Base-by-base conservation (phyloP, 768 basidiomycete genomes). In the Amanita thiersii region DNA sequence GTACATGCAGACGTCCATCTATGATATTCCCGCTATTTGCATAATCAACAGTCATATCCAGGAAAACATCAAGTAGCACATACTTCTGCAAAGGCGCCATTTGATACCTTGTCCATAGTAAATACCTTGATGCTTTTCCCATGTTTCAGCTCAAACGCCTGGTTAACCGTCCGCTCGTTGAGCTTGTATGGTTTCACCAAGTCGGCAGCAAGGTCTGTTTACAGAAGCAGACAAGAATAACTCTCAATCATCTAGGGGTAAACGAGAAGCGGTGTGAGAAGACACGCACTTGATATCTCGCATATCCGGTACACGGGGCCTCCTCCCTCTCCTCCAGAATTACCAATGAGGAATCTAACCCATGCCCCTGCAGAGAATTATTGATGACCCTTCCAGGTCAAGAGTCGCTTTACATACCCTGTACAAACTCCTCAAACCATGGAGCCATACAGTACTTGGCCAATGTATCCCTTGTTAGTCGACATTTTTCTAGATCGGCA, bases 81-180 rank as follows among this genome's bases (percentile, higher is more conserved):
- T 36, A 92, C 93, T 47, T 67, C 59, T 8, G 62, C 64, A 44
- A 90, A 81, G 2, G 62, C 43, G 1, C 73, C 62, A 55, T 97
- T 94, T 5, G 90, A 94, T 5, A 94, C 78, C 50, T 81, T 84
- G 55, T 91, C 88, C 82, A 99, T 91, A 3, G 60, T 57, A 52
- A 84, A 91, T 0, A 60, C 46, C 44, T 68, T 71, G 5, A 70
- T 54, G 0, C 79, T 75, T 43, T 74, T 76, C 6, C 89, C 93
- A 53, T 92, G 84, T 51, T 78, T 78, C 35, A 97, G 74, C 46
- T 84, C 72, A 10, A 97, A 67, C 1, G 66, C 64, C 45, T 86
- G 72, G 50, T 90, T 75, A 33, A 82, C 72, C 25, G 57, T 64
- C 45, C 67, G 67, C 26, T 82, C 74, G 43, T 89, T 77, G 25